Conservation (phyloP, 257 asterid genomes). For the Agastache rugosa region DNA sequence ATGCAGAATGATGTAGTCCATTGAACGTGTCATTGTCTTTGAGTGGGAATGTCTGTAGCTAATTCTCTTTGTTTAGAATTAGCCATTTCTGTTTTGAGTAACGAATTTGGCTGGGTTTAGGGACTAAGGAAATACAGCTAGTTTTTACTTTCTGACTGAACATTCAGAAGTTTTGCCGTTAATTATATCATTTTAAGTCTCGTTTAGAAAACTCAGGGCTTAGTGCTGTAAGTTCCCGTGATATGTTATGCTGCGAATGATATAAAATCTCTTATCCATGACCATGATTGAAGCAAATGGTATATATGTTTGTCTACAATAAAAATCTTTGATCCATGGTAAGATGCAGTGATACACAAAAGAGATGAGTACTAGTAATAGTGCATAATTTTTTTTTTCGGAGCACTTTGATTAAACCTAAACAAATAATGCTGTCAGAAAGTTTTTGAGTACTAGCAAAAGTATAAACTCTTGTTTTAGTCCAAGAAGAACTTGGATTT, state of each 20-base stretch:
- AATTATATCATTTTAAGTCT: neutral
- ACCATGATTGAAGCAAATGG: neutral
- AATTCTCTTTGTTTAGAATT: neutral
- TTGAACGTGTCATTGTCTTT: neutral
- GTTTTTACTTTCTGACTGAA: constrained; percentile 16
- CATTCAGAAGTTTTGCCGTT: neutral
- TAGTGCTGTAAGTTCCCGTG: neutral
- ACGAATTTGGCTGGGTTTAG: neutral
- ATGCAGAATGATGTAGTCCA: constrained; percentile 17
- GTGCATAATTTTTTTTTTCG: neutral
- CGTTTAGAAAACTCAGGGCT: neutral
- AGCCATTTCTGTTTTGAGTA: neutral
- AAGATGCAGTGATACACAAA: neutral
- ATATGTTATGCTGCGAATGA: neutral
- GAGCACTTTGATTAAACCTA: neutral
- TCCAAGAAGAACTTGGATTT: neutral
- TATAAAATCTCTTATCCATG: neutral
- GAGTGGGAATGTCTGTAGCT: constrained; percentile 21
- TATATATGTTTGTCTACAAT: neutral
- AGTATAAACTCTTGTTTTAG: neutral
- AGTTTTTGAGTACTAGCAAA: constrained; percentile 5
- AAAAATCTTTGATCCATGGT: neutral
- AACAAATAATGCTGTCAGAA: neutral
- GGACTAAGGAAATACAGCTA: neutral
- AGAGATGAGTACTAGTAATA: neutral